These are phyloP conservation scores for Pilatotrama ljubarskyi DNA, from an alignment of 768 basidiomycete species.

Conservation along the genomic window DNA sequence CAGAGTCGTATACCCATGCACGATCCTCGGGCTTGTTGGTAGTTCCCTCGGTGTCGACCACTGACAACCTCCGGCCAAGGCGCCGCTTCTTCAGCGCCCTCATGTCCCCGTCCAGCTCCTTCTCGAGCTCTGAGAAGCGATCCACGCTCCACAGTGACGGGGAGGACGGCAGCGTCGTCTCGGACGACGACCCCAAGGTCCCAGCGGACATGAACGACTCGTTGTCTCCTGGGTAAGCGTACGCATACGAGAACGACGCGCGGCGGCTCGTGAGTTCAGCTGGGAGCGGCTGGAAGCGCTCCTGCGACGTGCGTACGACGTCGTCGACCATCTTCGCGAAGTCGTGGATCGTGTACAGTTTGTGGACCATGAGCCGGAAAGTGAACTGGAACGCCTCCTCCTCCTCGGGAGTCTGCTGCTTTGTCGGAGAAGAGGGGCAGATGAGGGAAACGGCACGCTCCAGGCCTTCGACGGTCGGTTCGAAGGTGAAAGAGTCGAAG, in stretches of 20 bases:
- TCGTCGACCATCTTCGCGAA: slow-evolving; percentile 43
- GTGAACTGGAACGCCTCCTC: slow-evolving; percentile 43
- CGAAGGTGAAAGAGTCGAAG: slow-evolving; percentile 3
- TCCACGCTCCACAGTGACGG: slow-evolving; percentile 6
- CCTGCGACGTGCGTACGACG: slow-evolving; percentile 32
- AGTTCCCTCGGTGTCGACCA: slow-evolving; percentile 1
- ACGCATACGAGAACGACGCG: slow-evolving; percentile 7
- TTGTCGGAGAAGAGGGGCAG: not conserved
- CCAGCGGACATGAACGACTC: slow-evolving; percentile 9
- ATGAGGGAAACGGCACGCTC: slow-evolving; percentile 15
- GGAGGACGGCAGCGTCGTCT: slow-evolving; percentile 8
- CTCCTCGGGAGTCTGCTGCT: not conserved
- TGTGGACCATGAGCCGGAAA: slow-evolving; percentile 68
- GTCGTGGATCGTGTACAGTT: slow-evolving; percentile 59
- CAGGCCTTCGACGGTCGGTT: slow-evolving; percentile 11
- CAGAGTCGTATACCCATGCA: slow-evolving; percentile 18
- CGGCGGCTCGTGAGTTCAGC: not conserved
- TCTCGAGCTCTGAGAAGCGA: not conserved
- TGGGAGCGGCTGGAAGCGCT: slow-evolving; percentile 53
- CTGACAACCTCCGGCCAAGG: slow-evolving; percentile 10
- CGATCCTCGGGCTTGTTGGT: not conserved
- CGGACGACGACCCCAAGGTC: not conserved
- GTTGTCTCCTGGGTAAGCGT: not conserved
- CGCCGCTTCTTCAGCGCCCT: slow-evolving; percentile 16
- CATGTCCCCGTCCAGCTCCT: not conserved